Conservation (phyloP, 495 filamentous ascomycete genomes). For the Penicillium coprophilum region DNA sequence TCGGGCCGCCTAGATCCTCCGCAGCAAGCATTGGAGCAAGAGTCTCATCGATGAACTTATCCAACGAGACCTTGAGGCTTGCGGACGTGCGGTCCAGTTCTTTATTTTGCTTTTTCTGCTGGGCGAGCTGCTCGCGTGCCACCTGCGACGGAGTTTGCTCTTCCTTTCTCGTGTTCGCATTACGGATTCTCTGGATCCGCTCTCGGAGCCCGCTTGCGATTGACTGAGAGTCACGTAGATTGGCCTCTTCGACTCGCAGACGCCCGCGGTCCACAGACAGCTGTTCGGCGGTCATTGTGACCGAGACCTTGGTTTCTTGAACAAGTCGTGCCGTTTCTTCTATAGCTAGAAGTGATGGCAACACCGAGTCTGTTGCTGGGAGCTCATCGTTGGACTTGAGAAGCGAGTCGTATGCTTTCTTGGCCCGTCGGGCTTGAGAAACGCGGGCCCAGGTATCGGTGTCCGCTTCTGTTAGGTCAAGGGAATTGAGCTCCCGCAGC, state of each 20-base stretch:
- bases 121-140: conserved; percentile 56
- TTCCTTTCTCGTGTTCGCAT: conserved; percentile 50
- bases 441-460: conserved; percentile 49
- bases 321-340: conserved; percentile 63
- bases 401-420: conserved; percentile 62
- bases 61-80: conserved; percentile 59
- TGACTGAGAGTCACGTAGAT: conserved; percentile 58
- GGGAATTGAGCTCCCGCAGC: conserved; percentile 44
- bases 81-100: conserved; percentile 55
- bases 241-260: conserved; percentile 58
- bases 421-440: conserved; percentile 56
- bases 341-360: conserved; percentile 70
- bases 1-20: conserved; percentile 82
- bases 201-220: conserved; percentile 55
- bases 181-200: conserved; percentile 57
- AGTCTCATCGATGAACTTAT: conserved; percentile 70
- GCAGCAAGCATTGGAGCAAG: conserved; percentile 81
- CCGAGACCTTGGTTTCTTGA: conserved; percentile 59
- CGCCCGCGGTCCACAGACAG: conserved; percentile 53
- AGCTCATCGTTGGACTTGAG: conserved; percentile 60
- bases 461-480: conserved; percentile 41
- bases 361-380: conserved; percentile 61
- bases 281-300: conserved; percentile 52
- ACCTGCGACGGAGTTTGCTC: conserved; percentile 60
- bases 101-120: conserved; percentile 57